These are phyloP conservation scores for Xylaria sp. DNA, from an alignment of 2,329 filamentous ascomycete genomes.

Conservation along the genomic window DNA sequence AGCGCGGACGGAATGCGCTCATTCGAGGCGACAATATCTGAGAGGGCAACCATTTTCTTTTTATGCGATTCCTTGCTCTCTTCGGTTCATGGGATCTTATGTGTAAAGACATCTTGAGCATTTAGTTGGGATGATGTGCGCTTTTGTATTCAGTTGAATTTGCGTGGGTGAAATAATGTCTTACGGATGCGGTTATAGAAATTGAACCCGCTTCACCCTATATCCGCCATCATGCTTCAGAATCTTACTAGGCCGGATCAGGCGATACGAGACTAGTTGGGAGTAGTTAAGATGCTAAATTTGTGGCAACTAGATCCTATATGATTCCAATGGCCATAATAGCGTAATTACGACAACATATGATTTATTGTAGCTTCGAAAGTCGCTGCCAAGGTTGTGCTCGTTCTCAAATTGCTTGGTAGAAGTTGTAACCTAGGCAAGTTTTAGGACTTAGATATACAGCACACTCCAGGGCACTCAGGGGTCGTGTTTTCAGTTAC, in stretches of 20 bases:
- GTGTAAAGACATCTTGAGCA: not conserved
- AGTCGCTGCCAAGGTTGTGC: not conserved
- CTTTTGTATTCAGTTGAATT: not conserved
- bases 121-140: not conserved
- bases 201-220: not conserved
- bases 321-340: not conserved
- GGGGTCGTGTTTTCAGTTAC: no score
- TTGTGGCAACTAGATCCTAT: not conserved
- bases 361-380: not conserved
- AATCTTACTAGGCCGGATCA: not conserved
- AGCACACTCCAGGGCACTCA: no score
- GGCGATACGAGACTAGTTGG: slow-evolving; percentile 1
- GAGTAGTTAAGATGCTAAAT: not conserved
- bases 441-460: no score
- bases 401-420: not conserved
- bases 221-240: not conserved
- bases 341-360: not conserved
- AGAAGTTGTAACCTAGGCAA: no score
- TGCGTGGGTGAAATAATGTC: not conserved
- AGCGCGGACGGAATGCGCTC: slow-evolving; percentile 47
- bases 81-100: not conserved
- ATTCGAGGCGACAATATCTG: slow-evolving; percentile 49
- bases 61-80: not conserved
- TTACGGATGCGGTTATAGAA: not conserved
- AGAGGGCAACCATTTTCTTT: slow-evolving; percentile 25